phyloP scores from a whole-genome alignment of 805 yeast species.

The Zygosaccharomyces bailii region DNA sequence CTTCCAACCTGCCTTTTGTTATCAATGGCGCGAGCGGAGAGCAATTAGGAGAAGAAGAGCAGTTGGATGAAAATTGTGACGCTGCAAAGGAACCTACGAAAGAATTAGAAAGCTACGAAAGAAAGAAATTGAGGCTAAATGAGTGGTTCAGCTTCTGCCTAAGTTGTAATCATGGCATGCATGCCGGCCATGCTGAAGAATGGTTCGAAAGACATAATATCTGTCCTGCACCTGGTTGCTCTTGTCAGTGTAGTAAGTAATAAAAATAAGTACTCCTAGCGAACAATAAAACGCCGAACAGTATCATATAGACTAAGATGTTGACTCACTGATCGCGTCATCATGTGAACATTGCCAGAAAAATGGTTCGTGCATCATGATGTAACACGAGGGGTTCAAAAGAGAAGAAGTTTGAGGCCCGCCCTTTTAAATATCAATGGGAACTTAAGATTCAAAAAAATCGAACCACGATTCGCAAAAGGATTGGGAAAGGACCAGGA shows the following conservation, averaged over 20 bases:
- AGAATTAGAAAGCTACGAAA: slow-evolving; percentile 12
- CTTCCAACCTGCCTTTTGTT: slow-evolving; percentile 34
- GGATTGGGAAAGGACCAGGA: slow-evolving; percentile 2
- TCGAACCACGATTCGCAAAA: background rate
- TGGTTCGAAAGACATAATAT: slow-evolving; percentile 87
- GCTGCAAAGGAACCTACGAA: background rate
- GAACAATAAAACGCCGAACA: background rate
- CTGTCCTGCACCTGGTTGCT: slow-evolving; percentile 94
- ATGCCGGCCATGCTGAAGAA: slow-evolving; percentile 91
- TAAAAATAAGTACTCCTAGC: background rate
- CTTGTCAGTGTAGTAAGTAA: slow-evolving; percentile 68
- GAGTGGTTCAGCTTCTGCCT: slow-evolving; percentile 92
- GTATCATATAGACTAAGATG: too few species aligned
- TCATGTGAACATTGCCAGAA: too few species aligned
- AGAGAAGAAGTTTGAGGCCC: slow-evolving; percentile 7
- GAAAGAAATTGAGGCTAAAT: slow-evolving; percentile 41
- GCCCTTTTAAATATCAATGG: slow-evolving; percentile 1
- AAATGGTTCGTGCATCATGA: slow-evolving; percentile 10
- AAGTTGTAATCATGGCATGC: slow-evolving; percentile 90
- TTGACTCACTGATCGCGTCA: too few species aligned
- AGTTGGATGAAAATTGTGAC: background rate
- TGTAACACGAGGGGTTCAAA: slow-evolving; percentile 10
- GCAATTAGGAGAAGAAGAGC: background rate
- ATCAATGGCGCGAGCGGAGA: slow-evolving; percentile 25
- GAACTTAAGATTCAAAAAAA: background rate